A percentile compares a stretch with the other conserved stretches of the same genome.
Conservation (phyloP, 2,329 filamentous ascomycete species). For the Aphanocladium album region DNA sequence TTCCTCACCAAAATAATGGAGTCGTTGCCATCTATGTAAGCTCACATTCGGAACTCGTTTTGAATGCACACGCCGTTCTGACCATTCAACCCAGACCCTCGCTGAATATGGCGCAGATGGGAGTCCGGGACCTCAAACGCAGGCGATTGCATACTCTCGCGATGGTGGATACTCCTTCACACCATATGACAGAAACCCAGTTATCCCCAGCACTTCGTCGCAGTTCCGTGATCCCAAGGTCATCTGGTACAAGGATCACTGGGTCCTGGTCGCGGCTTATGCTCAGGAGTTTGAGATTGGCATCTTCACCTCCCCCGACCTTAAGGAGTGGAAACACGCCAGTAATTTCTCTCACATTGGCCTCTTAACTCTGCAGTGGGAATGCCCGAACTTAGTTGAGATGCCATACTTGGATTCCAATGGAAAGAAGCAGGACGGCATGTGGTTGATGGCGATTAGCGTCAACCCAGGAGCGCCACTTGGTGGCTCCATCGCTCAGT, state of each 20-base stretch:
- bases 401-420: slow-evolving; percentile 41
- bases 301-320: slow-evolving; percentile 56
- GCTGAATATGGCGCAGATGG: slow-evolving; percentile 16
- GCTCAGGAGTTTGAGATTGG: slow-evolving; percentile 48
- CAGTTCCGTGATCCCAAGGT: slow-evolving; percentile 65
- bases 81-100: slow-evolving; percentile 24
- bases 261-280: slow-evolving; percentile 55
- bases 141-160: slow-evolving; percentile 56
- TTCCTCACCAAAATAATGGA: slow-evolving; percentile 53
- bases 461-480: slow-evolving; percentile 54
- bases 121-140: slow-evolving; percentile 36
- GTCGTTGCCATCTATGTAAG: slow-evolving; percentile 48
- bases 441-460: slow-evolving; percentile 44
- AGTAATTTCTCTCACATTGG: slow-evolving; percentile 52
- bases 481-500: slow-evolving; percentile 51
- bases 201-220: slow-evolving; percentile 48
- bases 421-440: slow-evolving; percentile 22
- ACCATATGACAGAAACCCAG: slow-evolving; percentile 55
- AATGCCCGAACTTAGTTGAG: slow-evolving; percentile 58
- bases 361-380: slow-evolving; percentile 52
- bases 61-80: too few relatives aligned
- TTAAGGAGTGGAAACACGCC: slow-evolving; percentile 49
- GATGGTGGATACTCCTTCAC: slow-evolving; percentile 59
- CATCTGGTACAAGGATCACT: slow-evolving; percentile 50
- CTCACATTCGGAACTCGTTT: too few relatives aligned